A percentile compares a stretch with the other conserved stretches of the same genome.
These are phyloP conservation scores for Lactarius hengduanensis DNA, from an alignment of 768 basidiomycete species.

Conservation along the genomic window DNA sequence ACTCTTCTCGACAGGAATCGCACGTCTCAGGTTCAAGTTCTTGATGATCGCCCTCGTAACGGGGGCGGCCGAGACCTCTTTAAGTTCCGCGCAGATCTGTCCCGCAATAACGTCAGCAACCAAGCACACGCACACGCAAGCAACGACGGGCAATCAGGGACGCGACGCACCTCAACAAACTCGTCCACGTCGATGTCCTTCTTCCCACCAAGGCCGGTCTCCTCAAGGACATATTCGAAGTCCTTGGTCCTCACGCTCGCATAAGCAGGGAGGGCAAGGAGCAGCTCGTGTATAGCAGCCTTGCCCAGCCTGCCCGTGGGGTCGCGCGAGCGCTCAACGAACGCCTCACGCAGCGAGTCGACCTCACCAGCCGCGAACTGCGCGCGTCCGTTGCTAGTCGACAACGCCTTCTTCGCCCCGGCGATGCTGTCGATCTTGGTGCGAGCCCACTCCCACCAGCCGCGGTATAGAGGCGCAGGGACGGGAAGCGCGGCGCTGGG, in stretches of 20 bases:
- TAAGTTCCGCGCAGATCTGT: conserved; percentile 72
- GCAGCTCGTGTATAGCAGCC: conserved; percentile 36
- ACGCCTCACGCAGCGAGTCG: conserved; percentile 42
- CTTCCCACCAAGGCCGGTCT: conserved; percentile 62
- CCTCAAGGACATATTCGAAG: conserved; percentile 69
- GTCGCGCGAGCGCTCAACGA: conserved; percentile 34
- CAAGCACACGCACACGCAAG: conserved; percentile 5
- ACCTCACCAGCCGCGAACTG: conserved; percentile 55
- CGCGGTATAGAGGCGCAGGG: conserved; percentile 4
- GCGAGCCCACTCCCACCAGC: conserved; percentile 20
- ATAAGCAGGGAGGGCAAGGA: conserved; percentile 46
- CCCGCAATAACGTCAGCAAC: not conserved
- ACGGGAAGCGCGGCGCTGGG: conserved; percentile 32
- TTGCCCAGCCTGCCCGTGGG: conserved; percentile 40
- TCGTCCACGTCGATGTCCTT: conserved; percentile 73
- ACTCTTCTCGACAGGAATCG: conserved; percentile 54
- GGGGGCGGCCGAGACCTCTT: conserved; percentile 57
- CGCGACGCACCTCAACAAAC: conserved; percentile 72
- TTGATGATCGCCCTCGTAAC: conserved; percentile 35
- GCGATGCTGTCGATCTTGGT: conserved; percentile 10
- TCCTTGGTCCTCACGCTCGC: conserved; percentile 61
- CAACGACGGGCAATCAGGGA: not conserved
- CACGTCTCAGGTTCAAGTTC: conserved; percentile 40
- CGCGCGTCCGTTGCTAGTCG: conserved; percentile 45
- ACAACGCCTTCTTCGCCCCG: not conserved